These are phyloP conservation scores for Orbilia quercus DNA, from an alignment of 2,329 filamentous ascomycete genomes.

Conservation along the genomic window DNA sequence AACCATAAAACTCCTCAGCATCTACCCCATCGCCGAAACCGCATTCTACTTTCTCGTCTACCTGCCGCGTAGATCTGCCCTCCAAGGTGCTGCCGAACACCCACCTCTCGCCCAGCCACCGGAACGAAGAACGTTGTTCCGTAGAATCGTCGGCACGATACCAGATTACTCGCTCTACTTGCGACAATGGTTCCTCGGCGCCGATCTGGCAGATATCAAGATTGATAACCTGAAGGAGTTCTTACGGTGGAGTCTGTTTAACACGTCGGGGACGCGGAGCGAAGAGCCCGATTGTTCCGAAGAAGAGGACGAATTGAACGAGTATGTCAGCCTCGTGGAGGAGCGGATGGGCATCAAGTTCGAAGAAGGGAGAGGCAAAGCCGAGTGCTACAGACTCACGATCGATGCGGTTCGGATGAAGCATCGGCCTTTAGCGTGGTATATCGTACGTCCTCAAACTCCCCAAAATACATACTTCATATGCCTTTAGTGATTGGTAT, in stretches of 20 bases:
- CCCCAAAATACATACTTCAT: conserved; percentile 58
- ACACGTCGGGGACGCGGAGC: conserved; percentile 64
- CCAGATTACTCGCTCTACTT: conserved; percentile 69
- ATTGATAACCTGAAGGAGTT: conserved; percentile 72
- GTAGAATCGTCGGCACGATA: conserved; percentile 67
- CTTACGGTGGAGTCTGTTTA: conserved; percentile 72
- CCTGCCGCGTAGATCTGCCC: conserved; percentile 67
- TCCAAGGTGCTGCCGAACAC: conserved; percentile 68
- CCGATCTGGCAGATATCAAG: conserved; percentile 68
- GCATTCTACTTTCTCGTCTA: conserved; percentile 69
- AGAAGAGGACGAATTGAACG: conserved; percentile 65
- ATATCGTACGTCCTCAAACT: conserved; percentile 64
- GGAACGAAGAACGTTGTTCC: conserved; percentile 67
- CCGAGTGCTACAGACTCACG: conserved; percentile 69
- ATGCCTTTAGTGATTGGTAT: no score
- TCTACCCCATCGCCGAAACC: conserved; percentile 67
- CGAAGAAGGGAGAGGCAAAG: conserved; percentile 67
- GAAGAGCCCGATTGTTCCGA: conserved; percentile 57
- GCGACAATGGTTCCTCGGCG: conserved; percentile 70
- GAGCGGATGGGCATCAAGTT: conserved; percentile 67
- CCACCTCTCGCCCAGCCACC: conserved; percentile 65
- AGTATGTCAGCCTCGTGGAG: conserved; percentile 69
- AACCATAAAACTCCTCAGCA: conserved; percentile 63
- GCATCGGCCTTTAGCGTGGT: conserved; percentile 71
- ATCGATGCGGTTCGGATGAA: conserved; percentile 71